Conservation (phyloP, 73 alveolate species). For the Uronychia setigera region DNA sequence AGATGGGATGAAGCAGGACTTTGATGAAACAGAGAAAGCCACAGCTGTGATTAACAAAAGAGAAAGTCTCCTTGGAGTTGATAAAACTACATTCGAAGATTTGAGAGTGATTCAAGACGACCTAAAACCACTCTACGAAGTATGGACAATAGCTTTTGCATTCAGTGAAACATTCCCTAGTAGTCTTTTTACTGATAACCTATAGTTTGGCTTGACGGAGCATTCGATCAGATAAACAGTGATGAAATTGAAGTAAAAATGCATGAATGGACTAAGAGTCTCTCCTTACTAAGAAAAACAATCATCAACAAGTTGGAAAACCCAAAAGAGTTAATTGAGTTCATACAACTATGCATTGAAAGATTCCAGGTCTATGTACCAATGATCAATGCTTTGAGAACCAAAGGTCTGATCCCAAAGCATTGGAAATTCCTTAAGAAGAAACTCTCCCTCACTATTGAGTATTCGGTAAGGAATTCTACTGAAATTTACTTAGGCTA, state of each 20-base stretch:
- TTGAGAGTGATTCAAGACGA: conserved; percentile 25
- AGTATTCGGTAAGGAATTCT: too few species aligned
- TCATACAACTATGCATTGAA: neutral
- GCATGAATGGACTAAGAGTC: conserved; percentile 23
- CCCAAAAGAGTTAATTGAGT: neutral
- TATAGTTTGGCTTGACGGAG: conserved; percentile 49
- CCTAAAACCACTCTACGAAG: conserved; percentile 25
- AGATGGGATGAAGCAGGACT: conserved; percentile 17
- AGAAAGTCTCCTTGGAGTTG: conserved; percentile 41
- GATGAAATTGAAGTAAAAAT: conserved; percentile 28
- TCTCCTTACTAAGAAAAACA: neutral
- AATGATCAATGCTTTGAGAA: conserved; percentile 5
- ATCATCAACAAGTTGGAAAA: neutral
- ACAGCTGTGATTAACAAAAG: conserved; percentile 44
- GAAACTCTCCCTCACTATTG: neutral
- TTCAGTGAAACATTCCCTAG: conserved; percentile 36
- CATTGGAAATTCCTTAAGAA: neutral
- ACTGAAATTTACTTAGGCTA: too few species aligned
- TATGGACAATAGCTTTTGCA: conserved; percentile 36
- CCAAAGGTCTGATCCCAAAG: neutral
- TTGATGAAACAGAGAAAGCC: conserved; percentile 15
- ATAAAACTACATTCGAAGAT: conserved; percentile 22
- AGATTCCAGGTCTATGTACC: neutral
- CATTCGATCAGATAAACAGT: conserved; percentile 34
- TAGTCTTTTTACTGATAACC: conserved; percentile 21